Percentiles rank a stretch among this genome's conserved stretches.
Evolutionary conservation across 1,284 basidiomycete species (phyloP).

Genomic region (Psilocybe mexicana): DNA sequence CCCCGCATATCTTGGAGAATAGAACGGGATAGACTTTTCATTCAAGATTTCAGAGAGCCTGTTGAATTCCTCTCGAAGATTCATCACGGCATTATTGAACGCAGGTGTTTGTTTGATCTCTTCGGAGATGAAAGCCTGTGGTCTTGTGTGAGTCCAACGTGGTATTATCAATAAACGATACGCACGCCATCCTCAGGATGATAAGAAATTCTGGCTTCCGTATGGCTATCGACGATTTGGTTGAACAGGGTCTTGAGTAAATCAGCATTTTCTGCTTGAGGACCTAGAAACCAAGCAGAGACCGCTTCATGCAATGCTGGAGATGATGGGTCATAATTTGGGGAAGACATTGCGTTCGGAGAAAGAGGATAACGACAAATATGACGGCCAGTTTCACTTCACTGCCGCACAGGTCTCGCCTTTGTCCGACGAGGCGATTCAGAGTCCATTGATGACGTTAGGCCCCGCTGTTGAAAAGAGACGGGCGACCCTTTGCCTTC

Average conservation of each 20-base stretch:
- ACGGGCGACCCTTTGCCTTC: too few relatives aligned
- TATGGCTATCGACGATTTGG: constrained; percentile 10
- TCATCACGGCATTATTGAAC: not conserved
- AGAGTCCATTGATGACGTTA: too few relatives aligned
- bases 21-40: constrained; percentile 34
- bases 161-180: not conserved
- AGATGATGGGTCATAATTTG: constrained; percentile 3
- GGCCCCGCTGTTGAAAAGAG: too few relatives aligned
- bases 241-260: constrained; percentile 12
- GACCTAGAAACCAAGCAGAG: constrained; percentile 14
- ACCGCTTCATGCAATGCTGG: constrained; percentile 10
- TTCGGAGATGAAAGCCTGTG: not conserved
- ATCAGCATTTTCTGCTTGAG: constrained; percentile 15
- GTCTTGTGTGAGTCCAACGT: not conserved
- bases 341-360: not conserved
- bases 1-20: constrained; percentile 40
- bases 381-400: too few relatives aligned
- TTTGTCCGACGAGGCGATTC: too few relatives aligned
- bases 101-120: constrained; percentile 1
- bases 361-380: too few relatives aligned
- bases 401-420: too few relatives aligned
- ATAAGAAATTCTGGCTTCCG: constrained; percentile 9
- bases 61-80: not conserved
- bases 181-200: constrained; percentile 14
- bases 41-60: not conserved